phyloP scores from a whole-genome alignment of 2,329 filamentous ascomycete genomes.

The Talaromyces sp. region DNA sequence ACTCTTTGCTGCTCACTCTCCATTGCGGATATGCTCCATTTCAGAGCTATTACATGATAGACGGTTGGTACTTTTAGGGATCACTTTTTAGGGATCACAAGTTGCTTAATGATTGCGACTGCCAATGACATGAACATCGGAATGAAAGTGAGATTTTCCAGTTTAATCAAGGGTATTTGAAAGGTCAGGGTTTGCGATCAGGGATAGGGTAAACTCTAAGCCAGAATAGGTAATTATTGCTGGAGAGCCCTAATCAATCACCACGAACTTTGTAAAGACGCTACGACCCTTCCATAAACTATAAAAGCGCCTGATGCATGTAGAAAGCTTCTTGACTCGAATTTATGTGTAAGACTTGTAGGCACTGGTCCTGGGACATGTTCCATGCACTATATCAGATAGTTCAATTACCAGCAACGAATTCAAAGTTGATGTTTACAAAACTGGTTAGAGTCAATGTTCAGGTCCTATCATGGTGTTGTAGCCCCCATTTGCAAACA shows the following conservation, averaged over 20 bases:
- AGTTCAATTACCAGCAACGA: background rate
- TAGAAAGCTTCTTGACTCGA: background rate
- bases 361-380: background rate
- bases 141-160: background rate
- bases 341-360: background rate
- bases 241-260: background rate
- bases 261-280: background rate
- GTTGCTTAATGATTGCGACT: too few species aligned
- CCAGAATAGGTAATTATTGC: background rate
- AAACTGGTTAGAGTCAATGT: background rate
- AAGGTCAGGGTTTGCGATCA: background rate
- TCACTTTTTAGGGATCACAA: too few species aligned
- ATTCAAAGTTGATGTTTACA: background rate
- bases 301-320: background rate
- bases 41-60: too few species aligned
- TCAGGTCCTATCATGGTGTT: constrained; percentile 32
- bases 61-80: too few species aligned
- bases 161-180: too few species aligned
- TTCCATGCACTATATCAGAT: background rate
- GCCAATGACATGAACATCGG: too few species aligned
- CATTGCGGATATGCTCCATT: too few species aligned
- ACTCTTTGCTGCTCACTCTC: background rate
- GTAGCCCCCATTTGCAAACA: constrained; percentile 50
- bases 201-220: background rate
- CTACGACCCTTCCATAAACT: background rate